phyloP scores from a whole-genome alignment of 768 basidiomycete species.

The Mrakia blollopis region DNA sequence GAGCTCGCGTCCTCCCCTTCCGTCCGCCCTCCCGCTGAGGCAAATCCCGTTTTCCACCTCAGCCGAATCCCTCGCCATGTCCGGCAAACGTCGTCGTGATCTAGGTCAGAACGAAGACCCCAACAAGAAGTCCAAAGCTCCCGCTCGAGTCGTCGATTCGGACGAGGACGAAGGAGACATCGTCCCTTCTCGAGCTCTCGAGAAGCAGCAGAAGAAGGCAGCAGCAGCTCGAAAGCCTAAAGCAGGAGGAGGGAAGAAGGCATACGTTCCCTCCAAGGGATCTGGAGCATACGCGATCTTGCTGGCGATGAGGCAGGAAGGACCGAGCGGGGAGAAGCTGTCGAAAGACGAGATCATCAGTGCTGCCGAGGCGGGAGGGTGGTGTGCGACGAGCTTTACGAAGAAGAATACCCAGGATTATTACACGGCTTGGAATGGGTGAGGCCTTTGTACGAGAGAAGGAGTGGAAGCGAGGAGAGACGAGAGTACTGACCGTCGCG shows the following conservation, averaged over 20 bases:
- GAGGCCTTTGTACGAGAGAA: not conserved
- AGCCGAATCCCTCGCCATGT: not conserved
- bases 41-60: no score
- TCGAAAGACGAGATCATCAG: slow-evolving; percentile 26
- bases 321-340: not conserved
- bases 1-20: not conserved
- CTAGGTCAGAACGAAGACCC: not conserved
- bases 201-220: not conserved
- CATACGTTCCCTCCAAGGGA: slow-evolving; percentile 19
- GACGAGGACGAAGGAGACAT: not conserved
- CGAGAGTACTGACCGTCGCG: not conserved
- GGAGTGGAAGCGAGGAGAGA: not conserved
- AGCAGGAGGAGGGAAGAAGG: slow-evolving; percentile 14
- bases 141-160: not conserved
- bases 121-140: slow-evolving; percentile 13
- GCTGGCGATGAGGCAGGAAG: slow-evolving; percentile 8
- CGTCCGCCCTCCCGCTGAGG: not conserved
- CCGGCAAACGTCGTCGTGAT: not conserved
- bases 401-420: not conserved
- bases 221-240: not conserved
- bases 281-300: slow-evolving; percentile 31
- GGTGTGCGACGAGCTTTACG: slow-evolving; percentile 1
- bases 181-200: not conserved
- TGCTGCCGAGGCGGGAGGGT: not conserved
- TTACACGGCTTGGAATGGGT: slow-evolving; percentile 31